phyloP scores from a whole-genome alignment of 345 rosid species.

The Pistacia integerrima region DNA sequence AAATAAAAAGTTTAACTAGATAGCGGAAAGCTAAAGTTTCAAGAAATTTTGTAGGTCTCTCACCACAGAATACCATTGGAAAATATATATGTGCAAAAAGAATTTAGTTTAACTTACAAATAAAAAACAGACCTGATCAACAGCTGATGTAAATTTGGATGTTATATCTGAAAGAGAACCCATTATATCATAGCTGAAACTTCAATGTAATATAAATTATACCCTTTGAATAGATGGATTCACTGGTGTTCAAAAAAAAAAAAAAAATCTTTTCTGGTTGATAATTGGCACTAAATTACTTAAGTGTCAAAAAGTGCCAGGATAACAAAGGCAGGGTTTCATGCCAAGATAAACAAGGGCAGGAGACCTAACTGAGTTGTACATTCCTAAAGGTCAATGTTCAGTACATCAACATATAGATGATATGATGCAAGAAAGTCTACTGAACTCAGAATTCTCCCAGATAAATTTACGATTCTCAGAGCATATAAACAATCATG shows the following conservation, averaged over 20 bases:
- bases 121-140: not conserved
- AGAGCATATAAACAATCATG: not conserved
- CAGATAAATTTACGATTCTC: no score
- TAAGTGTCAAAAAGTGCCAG: not conserved
- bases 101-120: no score
- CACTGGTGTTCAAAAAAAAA: no score
- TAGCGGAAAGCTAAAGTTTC: not conserved
- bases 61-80: not conserved
- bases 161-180: not conserved
- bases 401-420: no score
- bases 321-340: no score
- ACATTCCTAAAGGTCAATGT: not conserved
- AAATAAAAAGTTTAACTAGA: constrained; percentile 1
- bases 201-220: not conserved
- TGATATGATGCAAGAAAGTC: not conserved
- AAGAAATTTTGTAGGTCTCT: not conserved
- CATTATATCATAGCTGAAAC: not conserved
- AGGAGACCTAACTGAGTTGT: not conserved
- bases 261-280: no score
- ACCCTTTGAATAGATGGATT: not conserved
- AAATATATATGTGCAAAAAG: not conserved
- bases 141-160: not conserved
- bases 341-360: not conserved
- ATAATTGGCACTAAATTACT: no score
- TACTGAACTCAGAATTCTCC: not conserved